phyloP scores from a whole-genome alignment of 2,329 filamentous ascomycete genomes.

The Polytolypa hystricis region DNA sequence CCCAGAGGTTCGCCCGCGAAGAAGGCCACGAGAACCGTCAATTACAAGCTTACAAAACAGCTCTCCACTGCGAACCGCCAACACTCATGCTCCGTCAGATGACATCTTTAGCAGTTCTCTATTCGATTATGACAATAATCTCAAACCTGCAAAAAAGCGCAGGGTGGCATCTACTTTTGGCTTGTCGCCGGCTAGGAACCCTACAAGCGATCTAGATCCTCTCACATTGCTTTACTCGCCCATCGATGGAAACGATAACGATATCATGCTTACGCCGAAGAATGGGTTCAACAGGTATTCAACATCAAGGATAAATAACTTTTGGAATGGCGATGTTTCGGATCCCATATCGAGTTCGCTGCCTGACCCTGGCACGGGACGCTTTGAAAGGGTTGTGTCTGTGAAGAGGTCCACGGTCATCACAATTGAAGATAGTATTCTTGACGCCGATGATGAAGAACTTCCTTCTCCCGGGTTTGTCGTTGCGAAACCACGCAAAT shows the following conservation, averaged over 20 bases:
- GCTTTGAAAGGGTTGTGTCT: conserved; percentile 1
- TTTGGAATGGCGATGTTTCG: conserved; percentile 18
- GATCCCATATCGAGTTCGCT: conserved; percentile 36
- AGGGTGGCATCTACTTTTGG: conserved; percentile 18
- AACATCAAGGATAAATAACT: conserved; percentile 7
- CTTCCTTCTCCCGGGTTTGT: conserved; percentile 17
- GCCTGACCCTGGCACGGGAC: conserved; percentile 22
- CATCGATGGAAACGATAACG: conserved; percentile 2
- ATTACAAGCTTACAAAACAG: no score
- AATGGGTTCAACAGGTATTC: not conserved
- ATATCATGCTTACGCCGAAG: conserved; percentile 1
- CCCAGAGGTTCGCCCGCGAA: not conserved
- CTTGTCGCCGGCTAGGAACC: conserved; percentile 8
- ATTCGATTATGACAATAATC: conserved; percentile 6
- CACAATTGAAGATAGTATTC: conserved; percentile 25
- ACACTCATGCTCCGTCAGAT: not conserved
- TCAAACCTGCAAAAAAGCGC: conserved; percentile 17
- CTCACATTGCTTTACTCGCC: not conserved
- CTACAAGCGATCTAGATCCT: conserved; percentile 4
- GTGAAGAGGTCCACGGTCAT: conserved; percentile 16
- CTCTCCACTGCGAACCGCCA: not conserved
- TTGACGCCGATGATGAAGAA: conserved; percentile 10
- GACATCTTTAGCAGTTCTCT: conserved; percentile 7
- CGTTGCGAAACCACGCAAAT: conserved; percentile 12
- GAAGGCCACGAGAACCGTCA: not conserved